phyloP scores from a whole-genome alignment of 495 filamentous ascomycete species.

The Penicillium coffeae region DNA sequence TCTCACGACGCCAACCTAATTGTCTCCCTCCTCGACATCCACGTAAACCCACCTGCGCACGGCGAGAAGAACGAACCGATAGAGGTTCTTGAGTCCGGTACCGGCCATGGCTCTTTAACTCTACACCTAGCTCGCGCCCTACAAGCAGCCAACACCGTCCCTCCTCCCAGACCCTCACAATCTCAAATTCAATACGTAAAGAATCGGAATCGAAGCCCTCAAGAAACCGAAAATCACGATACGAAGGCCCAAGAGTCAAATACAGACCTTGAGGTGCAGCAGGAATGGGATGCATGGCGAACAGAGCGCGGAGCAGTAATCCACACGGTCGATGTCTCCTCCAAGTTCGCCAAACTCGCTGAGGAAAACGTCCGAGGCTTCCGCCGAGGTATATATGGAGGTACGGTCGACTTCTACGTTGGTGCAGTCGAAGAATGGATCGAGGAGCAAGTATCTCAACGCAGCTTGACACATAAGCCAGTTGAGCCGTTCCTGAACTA shows the following conservation, averaged over 20 bases:
- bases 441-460: slow-evolving; percentile 40
- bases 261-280: slow-evolving; percentile 10
- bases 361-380: slow-evolving; percentile 59
- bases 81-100: slow-evolving; percentile 78
- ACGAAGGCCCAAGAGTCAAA: background rate
- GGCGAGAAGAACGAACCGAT: slow-evolving; percentile 30
- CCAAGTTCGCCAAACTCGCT: slow-evolving; percentile 56
- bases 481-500: slow-evolving; percentile 59
- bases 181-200: slow-evolving; percentile 38
- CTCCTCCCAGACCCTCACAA: slow-evolving; percentile 27
- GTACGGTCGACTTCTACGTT: slow-evolving; percentile 67
- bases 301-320: slow-evolving; percentile 58
- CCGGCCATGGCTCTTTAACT: slow-evolving; percentile 73
- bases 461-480: background rate
- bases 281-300: slow-evolving; percentile 44
- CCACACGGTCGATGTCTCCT: slow-evolving; percentile 63
- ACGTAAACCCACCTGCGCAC: slow-evolving; percentile 43
- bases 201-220: slow-evolving; percentile 22
- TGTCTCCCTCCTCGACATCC: slow-evolving; percentile 69
- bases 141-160: slow-evolving; percentile 62
- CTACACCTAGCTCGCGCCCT: slow-evolving; percentile 70
- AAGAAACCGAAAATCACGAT: slow-evolving; percentile 14
- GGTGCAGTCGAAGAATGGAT: slow-evolving; percentile 63
- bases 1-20: slow-evolving; percentile 68
- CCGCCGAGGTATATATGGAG: slow-evolving; percentile 63